phyloP scores from a whole-genome alignment of 345 rosid species.

The Sonneratia alba region DNA sequence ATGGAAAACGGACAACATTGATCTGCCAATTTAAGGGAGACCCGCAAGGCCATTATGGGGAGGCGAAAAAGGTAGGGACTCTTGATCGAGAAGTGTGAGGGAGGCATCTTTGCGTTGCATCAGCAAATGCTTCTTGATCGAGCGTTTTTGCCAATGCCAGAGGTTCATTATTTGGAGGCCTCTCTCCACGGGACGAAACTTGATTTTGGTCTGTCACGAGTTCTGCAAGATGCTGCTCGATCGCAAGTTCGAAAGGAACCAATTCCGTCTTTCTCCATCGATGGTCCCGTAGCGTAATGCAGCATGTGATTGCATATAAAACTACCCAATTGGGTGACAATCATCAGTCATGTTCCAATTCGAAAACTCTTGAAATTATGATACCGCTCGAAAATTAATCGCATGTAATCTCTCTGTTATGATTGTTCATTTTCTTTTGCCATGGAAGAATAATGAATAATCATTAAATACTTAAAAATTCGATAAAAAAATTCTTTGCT shows the following conservation, averaged over 20 bases:
- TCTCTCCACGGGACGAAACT: not conserved
- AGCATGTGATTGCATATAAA: not conserved
- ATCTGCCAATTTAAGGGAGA: too few relatives aligned
- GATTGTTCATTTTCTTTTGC: too few relatives aligned
- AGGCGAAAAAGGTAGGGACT: not conserved
- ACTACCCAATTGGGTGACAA: not conserved
- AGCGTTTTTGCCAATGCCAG: not conserved
- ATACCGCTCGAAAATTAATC: not conserved
- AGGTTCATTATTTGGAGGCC: not conserved
- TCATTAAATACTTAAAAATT: too few relatives aligned
- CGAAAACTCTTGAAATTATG: conserved; percentile 47
- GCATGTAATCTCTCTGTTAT: too few relatives aligned
- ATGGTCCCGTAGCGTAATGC: too few relatives aligned
- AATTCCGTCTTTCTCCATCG: not conserved
- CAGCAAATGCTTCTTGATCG: not conserved
- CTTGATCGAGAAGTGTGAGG: not conserved
- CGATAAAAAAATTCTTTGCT: too few relatives aligned
- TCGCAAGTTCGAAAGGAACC: not conserved
- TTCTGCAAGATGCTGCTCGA: not conserved
- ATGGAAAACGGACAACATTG: too few relatives aligned
- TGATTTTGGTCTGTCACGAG: not conserved
- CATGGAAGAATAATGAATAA: too few relatives aligned
- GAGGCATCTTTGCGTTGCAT: not conserved
- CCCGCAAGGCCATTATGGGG: too few relatives aligned
- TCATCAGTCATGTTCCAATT: conserved; percentile 10